Percentiles rank a stretch among this genome's conserved stretches.
Evolutionary conservation across 1,139 yeast genomes (phyloP).

Genomic region (Komagataea norvegica): DNA sequence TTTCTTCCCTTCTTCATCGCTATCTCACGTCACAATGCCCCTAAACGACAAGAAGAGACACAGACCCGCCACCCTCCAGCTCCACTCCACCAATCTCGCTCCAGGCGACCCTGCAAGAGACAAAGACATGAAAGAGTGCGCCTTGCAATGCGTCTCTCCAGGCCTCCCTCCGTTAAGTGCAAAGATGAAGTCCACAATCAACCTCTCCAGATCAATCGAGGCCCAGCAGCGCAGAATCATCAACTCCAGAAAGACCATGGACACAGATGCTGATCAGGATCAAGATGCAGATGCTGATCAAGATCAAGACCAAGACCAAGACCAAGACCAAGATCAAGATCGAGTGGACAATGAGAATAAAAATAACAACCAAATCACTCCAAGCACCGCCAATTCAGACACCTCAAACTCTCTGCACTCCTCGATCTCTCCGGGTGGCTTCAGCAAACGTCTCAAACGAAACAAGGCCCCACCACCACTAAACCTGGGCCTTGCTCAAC

Average conservation of each 20-base stretch:
- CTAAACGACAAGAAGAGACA: conserved; percentile 21
- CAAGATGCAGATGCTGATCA: conserved; percentile 3
- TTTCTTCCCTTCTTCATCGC: too few relatives aligned
- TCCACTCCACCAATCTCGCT: conserved; percentile 17
- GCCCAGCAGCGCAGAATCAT: conserved; percentile 46
- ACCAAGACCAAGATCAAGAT: neutral
- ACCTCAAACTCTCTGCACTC: too few relatives aligned
- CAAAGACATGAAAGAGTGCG: conserved; percentile 24
- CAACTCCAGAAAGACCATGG: conserved; percentile 33
- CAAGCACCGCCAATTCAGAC: too few relatives aligned
- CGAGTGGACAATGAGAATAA: conserved; percentile 12
- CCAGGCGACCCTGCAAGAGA: conserved; percentile 10
- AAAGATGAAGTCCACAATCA: conserved; percentile 45
- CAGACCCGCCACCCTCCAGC: conserved; percentile 26
- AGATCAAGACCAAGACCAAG: conserved; percentile 13
- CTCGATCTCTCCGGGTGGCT: conserved; percentile 27
- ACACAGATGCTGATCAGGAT: conserved; percentile 20
- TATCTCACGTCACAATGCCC: too few relatives aligned
- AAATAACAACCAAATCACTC: conserved; percentile 4
- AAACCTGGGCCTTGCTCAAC: conserved; percentile 23
- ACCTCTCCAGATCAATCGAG: conserved; percentile 42
- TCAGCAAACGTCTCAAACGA: conserved; percentile 38
- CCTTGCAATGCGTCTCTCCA: conserved; percentile 34
- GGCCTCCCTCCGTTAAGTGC: conserved; percentile 43
- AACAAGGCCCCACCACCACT: conserved; percentile 44